These are phyloP conservation scores for Suzukiozyma palmioleophila DNA, from an alignment of 1,139 yeast genomes.

Conservation along the genomic window DNA sequence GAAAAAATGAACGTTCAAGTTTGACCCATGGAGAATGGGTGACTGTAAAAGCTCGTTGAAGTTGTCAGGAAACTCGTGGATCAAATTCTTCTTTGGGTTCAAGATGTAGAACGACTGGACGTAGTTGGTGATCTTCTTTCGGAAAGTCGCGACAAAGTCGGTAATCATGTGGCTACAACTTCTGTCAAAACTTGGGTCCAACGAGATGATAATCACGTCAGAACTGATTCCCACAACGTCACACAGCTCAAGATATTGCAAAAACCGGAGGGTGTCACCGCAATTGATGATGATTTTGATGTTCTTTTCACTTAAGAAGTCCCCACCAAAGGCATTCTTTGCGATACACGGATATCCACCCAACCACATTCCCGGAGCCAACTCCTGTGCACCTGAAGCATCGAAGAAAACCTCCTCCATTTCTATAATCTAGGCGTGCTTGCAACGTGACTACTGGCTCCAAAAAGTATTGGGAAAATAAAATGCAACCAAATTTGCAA, in stretches of 20 bases:
- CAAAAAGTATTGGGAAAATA: neutral
- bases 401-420: constrained; percentile 9
- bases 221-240: constrained; percentile 26
- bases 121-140: constrained; percentile 37
- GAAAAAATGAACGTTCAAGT: constrained; percentile 36
- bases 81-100: constrained; percentile 24
- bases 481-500: neutral
- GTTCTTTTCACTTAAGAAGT: constrained; percentile 20
- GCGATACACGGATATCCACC: constrained; percentile 21
- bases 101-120: constrained; percentile 32
- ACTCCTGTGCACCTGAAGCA: constrained; percentile 17
- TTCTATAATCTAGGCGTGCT: too few relatives aligned
- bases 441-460: too few relatives aligned
- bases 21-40: constrained; percentile 37
- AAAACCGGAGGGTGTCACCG: constrained; percentile 30
- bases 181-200: constrained; percentile 33
- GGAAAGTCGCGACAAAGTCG: constrained; percentile 26
- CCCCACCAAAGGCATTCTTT: constrained; percentile 8
- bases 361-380: constrained; percentile 30
- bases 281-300: constrained; percentile 42
- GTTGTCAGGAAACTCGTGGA: constrained; percentile 28
- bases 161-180: constrained; percentile 15
- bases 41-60: constrained; percentile 21
- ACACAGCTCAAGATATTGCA: constrained; percentile 18
- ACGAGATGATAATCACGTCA: constrained; percentile 35